These are phyloP conservation scores for Cucurbita maxima DNA, from an alignment of 306 rosid species.

Conservation along the genomic window DNA sequence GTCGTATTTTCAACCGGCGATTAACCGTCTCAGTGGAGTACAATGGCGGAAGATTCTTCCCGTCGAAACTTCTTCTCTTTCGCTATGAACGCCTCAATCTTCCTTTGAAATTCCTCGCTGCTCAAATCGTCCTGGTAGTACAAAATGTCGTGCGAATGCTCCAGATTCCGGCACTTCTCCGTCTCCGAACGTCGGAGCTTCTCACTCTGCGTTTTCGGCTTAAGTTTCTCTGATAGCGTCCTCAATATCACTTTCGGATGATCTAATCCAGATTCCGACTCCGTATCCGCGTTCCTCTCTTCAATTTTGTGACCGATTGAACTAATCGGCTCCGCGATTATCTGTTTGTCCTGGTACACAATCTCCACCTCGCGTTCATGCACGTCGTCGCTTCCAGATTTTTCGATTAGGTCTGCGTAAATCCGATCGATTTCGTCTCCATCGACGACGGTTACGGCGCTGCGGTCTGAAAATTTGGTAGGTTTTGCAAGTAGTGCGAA, in stretches of 20 bases:
- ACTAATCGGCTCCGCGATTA: slow-evolving; percentile 17
- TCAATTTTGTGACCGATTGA: not conserved
- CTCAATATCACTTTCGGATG: slow-evolving; percentile 15
- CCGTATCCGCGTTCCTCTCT: not conserved
- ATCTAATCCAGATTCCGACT: slow-evolving; percentile 1
- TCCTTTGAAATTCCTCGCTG: slow-evolving; percentile 61
- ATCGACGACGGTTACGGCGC: not conserved
- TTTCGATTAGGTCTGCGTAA: slow-evolving; percentile 10
- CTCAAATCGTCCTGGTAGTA: slow-evolving; percentile 39
- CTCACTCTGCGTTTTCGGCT: not conserved
- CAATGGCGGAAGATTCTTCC: slow-evolving; percentile 36
- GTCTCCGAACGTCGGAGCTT: slow-evolving; percentile 44
- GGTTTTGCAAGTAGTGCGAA: slow-evolving; percentile 43
- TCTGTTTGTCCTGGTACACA: slow-evolving; percentile 41
- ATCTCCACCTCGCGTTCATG: slow-evolving; percentile 1
- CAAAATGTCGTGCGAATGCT: slow-evolving; percentile 2
- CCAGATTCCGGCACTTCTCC: slow-evolving; percentile 18
- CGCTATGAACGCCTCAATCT: slow-evolving; percentile 65
- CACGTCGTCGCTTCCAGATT: not conserved
- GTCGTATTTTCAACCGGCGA: not conserved
- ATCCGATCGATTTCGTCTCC: slow-evolving; percentile 6
- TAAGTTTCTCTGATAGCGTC: slow-evolving; percentile 30
- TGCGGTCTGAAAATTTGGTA: not conserved
- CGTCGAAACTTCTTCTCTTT: slow-evolving; percentile 53
- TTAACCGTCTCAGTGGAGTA: slow-evolving; percentile 14